A percentile compares a stretch with the other conserved stretches of the same genome.
Conservation (phyloP, 306 rosid species). For the Rosa rugosa region DNA sequence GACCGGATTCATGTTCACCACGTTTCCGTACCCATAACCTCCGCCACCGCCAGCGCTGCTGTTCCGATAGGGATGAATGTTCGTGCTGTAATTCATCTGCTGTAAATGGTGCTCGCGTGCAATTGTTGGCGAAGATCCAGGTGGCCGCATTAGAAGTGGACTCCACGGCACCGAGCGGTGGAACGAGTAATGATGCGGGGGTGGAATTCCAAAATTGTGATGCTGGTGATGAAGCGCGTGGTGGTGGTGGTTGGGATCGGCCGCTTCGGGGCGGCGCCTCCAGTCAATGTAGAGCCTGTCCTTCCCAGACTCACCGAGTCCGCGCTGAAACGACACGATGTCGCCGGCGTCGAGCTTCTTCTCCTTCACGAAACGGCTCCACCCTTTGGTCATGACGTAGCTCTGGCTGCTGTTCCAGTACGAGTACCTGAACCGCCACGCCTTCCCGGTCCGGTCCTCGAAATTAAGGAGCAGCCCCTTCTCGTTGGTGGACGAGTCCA, state of each 20-base stretch:
- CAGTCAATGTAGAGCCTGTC: conserved; percentile 79
- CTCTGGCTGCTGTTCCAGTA: conserved; percentile 99
- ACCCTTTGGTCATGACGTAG: conserved; percentile 97
- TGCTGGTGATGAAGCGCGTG: conserved; percentile 17
- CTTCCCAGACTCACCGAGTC: conserved; percentile 50
- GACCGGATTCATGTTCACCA: conserved; percentile 9
- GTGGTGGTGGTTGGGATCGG: conserved; percentile 21
- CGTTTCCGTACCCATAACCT: conserved; percentile 27
- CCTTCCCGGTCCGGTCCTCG: conserved; percentile 75
- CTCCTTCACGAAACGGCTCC: conserved; percentile 95
- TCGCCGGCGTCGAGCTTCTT: conserved; percentile 91
- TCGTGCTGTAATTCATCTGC: conserved; percentile 19
- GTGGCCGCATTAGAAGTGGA: conserved; percentile 40
- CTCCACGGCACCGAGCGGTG: conserved; percentile 36
- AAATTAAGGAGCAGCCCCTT: conserved; percentile 74
- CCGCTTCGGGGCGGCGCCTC: conserved; percentile 54
- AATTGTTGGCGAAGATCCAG: background rate
- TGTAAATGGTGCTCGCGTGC: conserved; percentile 33
- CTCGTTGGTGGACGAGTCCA: conserved; percentile 70
- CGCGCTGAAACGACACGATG: conserved; percentile 82
- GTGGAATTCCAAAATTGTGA: background rate
- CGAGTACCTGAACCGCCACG: conserved; percentile 88
- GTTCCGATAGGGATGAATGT: conserved; percentile 15
- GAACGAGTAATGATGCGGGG: conserved; percentile 21
- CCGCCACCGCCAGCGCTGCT: background rate